phyloP scores from a whole-genome alignment of 2,329 filamentous ascomycete genomes.

The Aureobasidium subglaciale region DNA sequence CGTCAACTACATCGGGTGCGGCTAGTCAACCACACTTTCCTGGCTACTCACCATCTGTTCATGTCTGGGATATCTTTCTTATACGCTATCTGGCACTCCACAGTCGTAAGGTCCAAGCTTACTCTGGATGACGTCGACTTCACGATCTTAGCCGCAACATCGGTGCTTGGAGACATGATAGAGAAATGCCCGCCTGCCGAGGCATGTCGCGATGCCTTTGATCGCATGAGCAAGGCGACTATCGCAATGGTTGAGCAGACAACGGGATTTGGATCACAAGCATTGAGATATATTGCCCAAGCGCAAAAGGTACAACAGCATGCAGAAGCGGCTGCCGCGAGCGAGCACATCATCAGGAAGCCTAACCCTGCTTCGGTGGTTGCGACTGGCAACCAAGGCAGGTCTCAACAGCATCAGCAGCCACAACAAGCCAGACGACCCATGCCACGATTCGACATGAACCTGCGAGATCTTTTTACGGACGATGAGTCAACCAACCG shows the following conservation, averaged over 20 bases:
- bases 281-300: slow-evolving; percentile 5
- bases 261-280: slow-evolving; percentile 61
- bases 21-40: slow-evolving; percentile 90
- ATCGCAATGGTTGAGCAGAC: slow-evolving; percentile 90
- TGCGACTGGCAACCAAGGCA: not conserved
- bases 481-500: slow-evolving; percentile 35
- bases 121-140: slow-evolving; percentile 97
- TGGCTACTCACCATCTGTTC: slow-evolving; percentile 93
- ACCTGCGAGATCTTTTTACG: slow-evolving; percentile 45
- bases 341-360: not conserved
- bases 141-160: slow-evolving; percentile 86
- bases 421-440: slow-evolving; percentile 25
- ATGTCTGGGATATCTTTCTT: slow-evolving; percentile 94
- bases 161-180: slow-evolving; percentile 82
- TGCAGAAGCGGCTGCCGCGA: not conserved
- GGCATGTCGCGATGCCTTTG: slow-evolving; percentile 89
- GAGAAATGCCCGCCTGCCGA: slow-evolving; percentile 93
- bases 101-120: slow-evolving; percentile 75
- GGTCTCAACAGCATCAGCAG: slow-evolving; percentile 4
- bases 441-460: slow-evolving; percentile 53
- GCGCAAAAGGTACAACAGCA: slow-evolving; percentile 10
- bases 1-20: slow-evolving; percentile 79
- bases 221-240: slow-evolving; percentile 89
- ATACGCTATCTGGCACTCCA: slow-evolving; percentile 95
- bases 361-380: slow-evolving; percentile 12